These are phyloP conservation scores for Aureobasidium sp. DNA, from an alignment of 2,329 filamentous ascomycete species.

Conservation along the genomic window DNA sequence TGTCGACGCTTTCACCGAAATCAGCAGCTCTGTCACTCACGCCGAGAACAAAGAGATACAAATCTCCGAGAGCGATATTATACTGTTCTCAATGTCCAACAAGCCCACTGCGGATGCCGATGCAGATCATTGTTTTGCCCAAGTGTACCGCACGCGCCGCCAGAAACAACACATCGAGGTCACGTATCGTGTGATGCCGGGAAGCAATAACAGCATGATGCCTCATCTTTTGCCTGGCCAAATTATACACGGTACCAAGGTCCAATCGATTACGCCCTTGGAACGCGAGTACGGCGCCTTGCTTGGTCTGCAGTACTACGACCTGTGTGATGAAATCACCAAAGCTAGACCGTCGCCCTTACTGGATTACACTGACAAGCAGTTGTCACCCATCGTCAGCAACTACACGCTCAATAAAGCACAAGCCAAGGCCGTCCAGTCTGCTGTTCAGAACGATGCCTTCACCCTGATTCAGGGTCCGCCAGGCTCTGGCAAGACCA, in stretches of 20 bases:
- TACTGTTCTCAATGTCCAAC: slow-evolving; percentile 70
- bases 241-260: slow-evolving; percentile 67
- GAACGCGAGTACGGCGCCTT: slow-evolving; percentile 93
- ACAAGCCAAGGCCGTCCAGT: slow-evolving; percentile 85
- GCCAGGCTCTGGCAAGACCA: slow-evolving; percentile 95
- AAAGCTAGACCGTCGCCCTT: slow-evolving; percentile 85
- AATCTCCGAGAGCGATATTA: slow-evolving; percentile 77
- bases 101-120: slow-evolving; percentile 60
- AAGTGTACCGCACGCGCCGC: slow-evolving; percentile 70
- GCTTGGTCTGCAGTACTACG: slow-evolving; percentile 88
- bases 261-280: slow-evolving; percentile 88
- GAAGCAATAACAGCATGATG: slow-evolving; percentile 21
- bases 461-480: slow-evolving; percentile 95
- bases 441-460: slow-evolving; percentile 89
- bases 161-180: slow-evolving; percentile 80
- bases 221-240: slow-evolving; percentile 57
- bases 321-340: slow-evolving; percentile 87
- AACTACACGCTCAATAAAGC: slow-evolving; percentile 82
- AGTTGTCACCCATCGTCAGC: slow-evolving; percentile 59
- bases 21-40: slow-evolving; percentile 74
- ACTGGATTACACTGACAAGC: slow-evolving; percentile 69
- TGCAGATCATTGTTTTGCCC: slow-evolving; percentile 75
- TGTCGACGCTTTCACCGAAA: slow-evolving; percentile 88
- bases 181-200: slow-evolving; percentile 71
- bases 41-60: slow-evolving; percentile 63